Evolutionary conservation across 2,329 filamentous ascomycete genomes (phyloP).

Genomic region (Aspergillus pseudoviridinutans): DNA sequence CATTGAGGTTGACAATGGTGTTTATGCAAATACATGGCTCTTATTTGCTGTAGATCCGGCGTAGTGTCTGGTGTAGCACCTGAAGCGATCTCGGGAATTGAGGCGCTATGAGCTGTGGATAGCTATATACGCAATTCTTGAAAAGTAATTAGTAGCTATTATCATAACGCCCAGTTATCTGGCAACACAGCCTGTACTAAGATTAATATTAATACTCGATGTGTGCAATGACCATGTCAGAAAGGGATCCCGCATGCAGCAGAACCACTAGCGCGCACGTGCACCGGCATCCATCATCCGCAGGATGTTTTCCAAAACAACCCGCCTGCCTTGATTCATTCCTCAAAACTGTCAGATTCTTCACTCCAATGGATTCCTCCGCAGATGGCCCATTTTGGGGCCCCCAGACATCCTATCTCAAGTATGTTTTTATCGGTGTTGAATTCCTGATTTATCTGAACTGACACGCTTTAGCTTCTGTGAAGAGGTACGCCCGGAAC

Average conservation of each 20-base stretch:
- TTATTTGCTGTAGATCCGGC: too few species aligned
- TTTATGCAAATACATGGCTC: too few species aligned
- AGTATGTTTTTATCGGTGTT: constrained; percentile 13
- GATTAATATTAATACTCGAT: not conserved
- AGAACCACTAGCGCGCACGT: not conserved
- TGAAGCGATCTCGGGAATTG: too few species aligned
- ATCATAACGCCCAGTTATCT: not conserved
- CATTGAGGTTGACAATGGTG: too few species aligned
- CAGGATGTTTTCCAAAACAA: not conserved
- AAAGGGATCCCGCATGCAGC: too few species aligned
- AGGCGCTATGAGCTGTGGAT: too few species aligned
- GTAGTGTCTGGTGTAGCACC: too few species aligned
- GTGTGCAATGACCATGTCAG: too few species aligned
- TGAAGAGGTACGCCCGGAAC: constrained; percentile 21
- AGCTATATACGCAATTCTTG: too few species aligned
- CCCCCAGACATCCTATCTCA: constrained; percentile 26
- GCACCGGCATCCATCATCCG: not conserved
- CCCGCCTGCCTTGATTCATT: not conserved
- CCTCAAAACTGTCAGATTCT: not conserved
- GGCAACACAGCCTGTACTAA: not conserved
- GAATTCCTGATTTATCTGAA: not conserved
- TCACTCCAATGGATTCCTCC: not conserved
- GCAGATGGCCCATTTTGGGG: constrained; percentile 22
- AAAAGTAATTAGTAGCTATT: too few species aligned
- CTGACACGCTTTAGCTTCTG: constrained; percentile 19